Conservation (phyloP, 306 rosid species). For the Trichosanthes cucumerina region DNA sequence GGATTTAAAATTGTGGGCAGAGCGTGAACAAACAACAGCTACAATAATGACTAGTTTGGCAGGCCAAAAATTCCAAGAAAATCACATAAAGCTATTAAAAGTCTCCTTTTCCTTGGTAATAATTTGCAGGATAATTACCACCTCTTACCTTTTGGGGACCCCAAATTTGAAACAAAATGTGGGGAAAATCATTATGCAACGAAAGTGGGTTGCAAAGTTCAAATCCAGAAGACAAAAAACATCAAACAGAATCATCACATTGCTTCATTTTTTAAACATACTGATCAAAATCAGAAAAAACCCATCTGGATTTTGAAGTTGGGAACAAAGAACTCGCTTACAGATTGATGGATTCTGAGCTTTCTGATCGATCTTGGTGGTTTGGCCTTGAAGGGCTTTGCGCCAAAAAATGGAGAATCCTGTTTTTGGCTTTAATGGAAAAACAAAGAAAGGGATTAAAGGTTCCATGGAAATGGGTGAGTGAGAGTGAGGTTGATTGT, state of each 20-base stretch:
- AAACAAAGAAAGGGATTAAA: neutral
- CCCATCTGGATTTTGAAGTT: neutral
- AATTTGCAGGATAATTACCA: neutral
- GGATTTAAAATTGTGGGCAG: neutral
- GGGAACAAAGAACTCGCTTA: neutral
- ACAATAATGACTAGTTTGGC: constrained; percentile 7
- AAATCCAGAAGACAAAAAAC: neutral
- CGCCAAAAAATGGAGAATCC: neutral
- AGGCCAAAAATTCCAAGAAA: neutral
- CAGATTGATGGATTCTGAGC: neutral
- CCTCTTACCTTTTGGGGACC: neutral
- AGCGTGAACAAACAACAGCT: neutral
- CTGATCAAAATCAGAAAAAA: neutral
- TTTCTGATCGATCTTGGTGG: neutral
- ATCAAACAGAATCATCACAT: neutral
- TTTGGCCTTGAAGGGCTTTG: neutral
- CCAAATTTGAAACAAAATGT: constrained; percentile 3
- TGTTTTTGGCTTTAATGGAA: neutral
- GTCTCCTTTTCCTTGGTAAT: neutral
- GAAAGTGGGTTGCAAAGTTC: neutral
- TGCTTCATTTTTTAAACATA: neutral
- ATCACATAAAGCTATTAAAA: constrained; percentile 1
- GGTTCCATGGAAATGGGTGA: neutral
- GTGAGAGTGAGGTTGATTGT: neutral
- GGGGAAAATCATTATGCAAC: constrained; percentile 2